Evolutionary conservation across 179 eudicot species (phyloP).

Genomic region (Spinacia oleracea): DNA sequence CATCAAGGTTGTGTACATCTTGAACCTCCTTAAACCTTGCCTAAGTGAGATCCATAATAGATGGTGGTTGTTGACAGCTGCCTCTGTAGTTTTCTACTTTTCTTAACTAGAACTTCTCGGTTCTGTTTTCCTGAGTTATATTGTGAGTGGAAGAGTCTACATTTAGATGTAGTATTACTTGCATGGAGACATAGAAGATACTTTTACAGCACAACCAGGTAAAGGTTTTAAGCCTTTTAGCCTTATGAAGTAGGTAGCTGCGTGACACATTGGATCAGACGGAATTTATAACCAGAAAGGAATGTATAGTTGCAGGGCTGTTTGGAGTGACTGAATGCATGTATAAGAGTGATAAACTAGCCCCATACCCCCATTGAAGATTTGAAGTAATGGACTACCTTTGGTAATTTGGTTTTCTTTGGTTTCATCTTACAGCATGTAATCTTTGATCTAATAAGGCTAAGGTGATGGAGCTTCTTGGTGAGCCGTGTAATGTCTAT

Average conservation of each 20-base stretch:
- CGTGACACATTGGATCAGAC: neutral
- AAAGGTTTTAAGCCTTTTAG: neutral
- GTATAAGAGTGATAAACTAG: neutral
- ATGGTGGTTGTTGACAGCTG: neutral
- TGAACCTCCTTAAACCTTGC: neutral
- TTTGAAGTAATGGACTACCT: neutral
- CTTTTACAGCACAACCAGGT: neutral
- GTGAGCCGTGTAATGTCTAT: too few relatives aligned
- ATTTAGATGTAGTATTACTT: neutral
- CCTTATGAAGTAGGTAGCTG: neutral
- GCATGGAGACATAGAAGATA: neutral
- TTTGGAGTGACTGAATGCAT: neutral
- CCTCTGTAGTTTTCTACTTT: neutral
- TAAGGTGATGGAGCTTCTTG: neutral
- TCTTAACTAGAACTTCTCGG: neutral
- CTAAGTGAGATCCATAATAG: neutral
- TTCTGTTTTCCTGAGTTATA: neutral
- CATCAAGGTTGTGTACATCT: neutral
- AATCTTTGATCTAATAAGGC: neutral
- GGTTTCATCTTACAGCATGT: neutral
- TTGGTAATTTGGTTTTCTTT: neutral
- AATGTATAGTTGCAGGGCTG: neutral
- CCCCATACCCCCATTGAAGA: neutral
- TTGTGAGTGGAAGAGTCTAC: neutral
- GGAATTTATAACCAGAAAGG: neutral